Percentiles rank a stretch among this genome's conserved stretches.
These are phyloP conservation scores for Kockiozyma suomiensis DNA, from an alignment of 805 yeast genomes.

Conservation along the genomic window DNA sequence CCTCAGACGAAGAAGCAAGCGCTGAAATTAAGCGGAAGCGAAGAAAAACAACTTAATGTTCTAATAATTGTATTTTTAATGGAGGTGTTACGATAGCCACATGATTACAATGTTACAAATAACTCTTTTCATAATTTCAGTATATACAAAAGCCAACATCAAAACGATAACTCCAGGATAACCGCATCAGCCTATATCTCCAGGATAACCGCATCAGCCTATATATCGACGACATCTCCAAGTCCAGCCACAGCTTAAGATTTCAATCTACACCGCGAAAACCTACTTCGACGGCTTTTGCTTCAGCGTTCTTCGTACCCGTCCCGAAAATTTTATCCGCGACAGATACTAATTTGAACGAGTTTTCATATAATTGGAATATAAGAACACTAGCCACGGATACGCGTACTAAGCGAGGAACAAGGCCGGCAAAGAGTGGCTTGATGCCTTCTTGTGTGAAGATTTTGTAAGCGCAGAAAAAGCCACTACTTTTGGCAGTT, in stretches of 20 bases:
- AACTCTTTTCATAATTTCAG: background rate
- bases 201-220: background rate
- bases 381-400: conserved; percentile 24
- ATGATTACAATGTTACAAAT: background rate
- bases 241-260: too few relatives aligned
- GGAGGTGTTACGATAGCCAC: too few relatives aligned
- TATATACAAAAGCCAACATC: background rate
- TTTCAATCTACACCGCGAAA: background rate
- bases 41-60: background rate
- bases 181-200: too few relatives aligned
- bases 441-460: conserved; percentile 47
- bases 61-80: background rate
- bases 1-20: background rate
- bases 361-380: conserved; percentile 20
- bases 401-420: conserved; percentile 25
- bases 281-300: background rate
- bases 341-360: background rate
- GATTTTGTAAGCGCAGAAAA: conserved; percentile 43
- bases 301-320: background rate
- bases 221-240: too few relatives aligned
- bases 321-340: background rate
- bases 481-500: conserved; percentile 42
- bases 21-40: background rate
- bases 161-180: background rate
- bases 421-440: conserved; percentile 20